phyloP scores from a whole-genome alignment of 345 rosid genomes.

The Eucalyptus paniculata region DNA sequence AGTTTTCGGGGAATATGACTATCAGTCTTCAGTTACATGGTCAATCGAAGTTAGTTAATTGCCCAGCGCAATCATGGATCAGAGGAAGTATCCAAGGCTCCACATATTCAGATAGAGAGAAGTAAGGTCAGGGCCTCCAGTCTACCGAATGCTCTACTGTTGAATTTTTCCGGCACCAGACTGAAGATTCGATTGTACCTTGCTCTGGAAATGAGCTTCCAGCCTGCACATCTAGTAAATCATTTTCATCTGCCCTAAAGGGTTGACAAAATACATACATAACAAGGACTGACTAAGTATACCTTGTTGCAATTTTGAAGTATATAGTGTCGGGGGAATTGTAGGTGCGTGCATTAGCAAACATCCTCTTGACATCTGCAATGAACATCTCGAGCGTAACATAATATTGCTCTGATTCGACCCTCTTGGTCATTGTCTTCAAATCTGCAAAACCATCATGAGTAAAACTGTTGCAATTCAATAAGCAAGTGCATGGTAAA shows the following conservation, averaged over 20 bases:
- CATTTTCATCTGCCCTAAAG: not conserved
- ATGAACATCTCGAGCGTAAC: constrained; percentile 93
- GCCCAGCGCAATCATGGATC: not conserved
- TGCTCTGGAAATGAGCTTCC: constrained; percentile 71
- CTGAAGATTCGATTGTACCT: constrained; percentile 81
- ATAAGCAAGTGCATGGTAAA: not conserved
- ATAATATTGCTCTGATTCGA: constrained; percentile 91
- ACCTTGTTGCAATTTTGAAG: constrained; percentile 84
- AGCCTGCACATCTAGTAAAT: constrained; percentile 31
- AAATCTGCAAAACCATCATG: constrained; percentile 41
- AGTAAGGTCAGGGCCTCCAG: not conserved
- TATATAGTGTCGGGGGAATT: constrained; percentile 94
- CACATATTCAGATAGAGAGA: not conserved
- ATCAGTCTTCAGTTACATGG: not conserved
- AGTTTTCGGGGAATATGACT: not conserved
- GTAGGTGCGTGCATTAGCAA: constrained; percentile 78
- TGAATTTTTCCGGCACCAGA: constrained; percentile 48
- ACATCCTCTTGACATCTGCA: constrained; percentile 94
- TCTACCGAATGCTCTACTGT: constrained; percentile 1
- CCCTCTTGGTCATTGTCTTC: constrained; percentile 85
- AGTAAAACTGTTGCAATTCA: not conserved
- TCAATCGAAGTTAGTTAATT: not conserved
- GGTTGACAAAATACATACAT: not conserved
- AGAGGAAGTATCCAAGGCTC: not conserved
- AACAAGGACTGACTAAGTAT: not conserved